Conservation (phyloP, 2,329 filamentous ascomycete genomes). For the Thermoascus crustaceus region DNA sequence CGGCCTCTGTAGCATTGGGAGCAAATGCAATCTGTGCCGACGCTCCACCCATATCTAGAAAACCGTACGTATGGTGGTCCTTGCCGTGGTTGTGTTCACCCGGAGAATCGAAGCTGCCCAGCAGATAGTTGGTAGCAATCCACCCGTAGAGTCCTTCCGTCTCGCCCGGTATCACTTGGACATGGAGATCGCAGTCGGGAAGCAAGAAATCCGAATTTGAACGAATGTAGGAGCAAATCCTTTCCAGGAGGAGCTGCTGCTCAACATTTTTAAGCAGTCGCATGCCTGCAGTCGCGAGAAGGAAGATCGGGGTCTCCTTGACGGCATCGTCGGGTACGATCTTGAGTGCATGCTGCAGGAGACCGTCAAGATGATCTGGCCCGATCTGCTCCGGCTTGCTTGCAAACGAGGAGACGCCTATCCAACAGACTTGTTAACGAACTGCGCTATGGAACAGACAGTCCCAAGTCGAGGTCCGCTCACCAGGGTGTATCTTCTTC, state of each 20-base stretch:
- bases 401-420: conserved; percentile 78
- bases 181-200: conserved; percentile 80
- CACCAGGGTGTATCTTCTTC: conserved; percentile 86
- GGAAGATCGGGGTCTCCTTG: conserved; percentile 79
- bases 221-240: conserved; percentile 76
- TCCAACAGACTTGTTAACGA: conserved; percentile 3
- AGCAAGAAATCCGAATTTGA: conserved; percentile 71
- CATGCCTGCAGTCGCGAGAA: conserved; percentile 95
- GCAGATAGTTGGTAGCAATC: conserved; percentile 92
- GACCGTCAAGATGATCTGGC: conserved; percentile 66
- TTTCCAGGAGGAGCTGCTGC: conserved; percentile 62
- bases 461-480: conserved; percentile 7
- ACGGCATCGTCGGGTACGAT: conserved; percentile 70
- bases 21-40: conserved; percentile 98
- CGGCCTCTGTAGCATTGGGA: conserved; percentile 81
- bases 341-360: conserved; percentile 73
- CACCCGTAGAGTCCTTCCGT: conserved; percentile 95
- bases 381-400: conserved; percentile 68
- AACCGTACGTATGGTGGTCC: conserved; percentile 88
- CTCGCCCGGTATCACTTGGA: conserved; percentile 91
- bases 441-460: background rate
- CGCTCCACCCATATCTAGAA: conserved; percentile 96
- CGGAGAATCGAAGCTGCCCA: conserved; percentile 80
- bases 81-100: conserved; percentile 72
- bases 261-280: conserved; percentile 69